phyloP scores from a whole-genome alignment of 2,329 filamentous ascomycete species.

The Teratosphaeria destructans region DNA sequence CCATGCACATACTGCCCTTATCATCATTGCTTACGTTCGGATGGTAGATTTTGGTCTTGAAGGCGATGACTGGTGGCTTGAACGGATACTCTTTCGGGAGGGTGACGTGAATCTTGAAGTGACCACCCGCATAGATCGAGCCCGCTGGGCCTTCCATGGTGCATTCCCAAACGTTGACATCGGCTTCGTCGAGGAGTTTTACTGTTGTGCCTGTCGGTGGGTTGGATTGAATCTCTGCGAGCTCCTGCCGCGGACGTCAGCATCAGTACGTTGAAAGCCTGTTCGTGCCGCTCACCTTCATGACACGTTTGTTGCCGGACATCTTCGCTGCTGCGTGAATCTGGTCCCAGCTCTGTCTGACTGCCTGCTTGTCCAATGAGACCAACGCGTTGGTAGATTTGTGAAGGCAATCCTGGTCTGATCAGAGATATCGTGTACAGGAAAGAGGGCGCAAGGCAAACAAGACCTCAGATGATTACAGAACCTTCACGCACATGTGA shows the following conservation, averaged over 20 bases:
- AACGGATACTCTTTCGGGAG: slow-evolving; percentile 81
- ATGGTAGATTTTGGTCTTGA: slow-evolving; percentile 88
- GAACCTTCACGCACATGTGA: not conserved
- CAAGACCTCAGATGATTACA: not conserved
- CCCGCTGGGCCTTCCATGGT: slow-evolving; percentile 52
- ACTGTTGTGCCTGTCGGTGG: slow-evolving; percentile 50
- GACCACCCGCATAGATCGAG: slow-evolving; percentile 43
- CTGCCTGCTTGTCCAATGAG: not conserved
- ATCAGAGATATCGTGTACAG: not conserved
- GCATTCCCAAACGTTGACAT: slow-evolving; percentile 60
- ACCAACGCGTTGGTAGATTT: not conserved
- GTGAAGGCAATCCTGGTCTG: not conserved
- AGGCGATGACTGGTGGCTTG: slow-evolving; percentile 70
- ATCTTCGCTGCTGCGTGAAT: slow-evolving; percentile 7
- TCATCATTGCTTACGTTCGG: slow-evolving; percentile 86
- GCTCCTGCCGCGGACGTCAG: slow-evolving; percentile 40
- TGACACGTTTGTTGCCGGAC: slow-evolving; percentile 34
- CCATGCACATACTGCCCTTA: slow-evolving; percentile 75
- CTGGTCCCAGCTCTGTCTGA: not conserved
- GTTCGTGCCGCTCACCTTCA: slow-evolving; percentile 28
- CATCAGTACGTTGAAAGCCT: not conserved
- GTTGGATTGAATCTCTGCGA: slow-evolving; percentile 45
- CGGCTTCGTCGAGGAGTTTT: slow-evolving; percentile 48
- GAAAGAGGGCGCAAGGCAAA: not conserved
- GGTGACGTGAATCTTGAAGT: slow-evolving; percentile 60